Evolutionary conservation across 2,329 filamentous ascomycete species (phyloP), one percentile per base, ranked within the genome.

Genomic region (Monosporascus cannonballus): DNA sequence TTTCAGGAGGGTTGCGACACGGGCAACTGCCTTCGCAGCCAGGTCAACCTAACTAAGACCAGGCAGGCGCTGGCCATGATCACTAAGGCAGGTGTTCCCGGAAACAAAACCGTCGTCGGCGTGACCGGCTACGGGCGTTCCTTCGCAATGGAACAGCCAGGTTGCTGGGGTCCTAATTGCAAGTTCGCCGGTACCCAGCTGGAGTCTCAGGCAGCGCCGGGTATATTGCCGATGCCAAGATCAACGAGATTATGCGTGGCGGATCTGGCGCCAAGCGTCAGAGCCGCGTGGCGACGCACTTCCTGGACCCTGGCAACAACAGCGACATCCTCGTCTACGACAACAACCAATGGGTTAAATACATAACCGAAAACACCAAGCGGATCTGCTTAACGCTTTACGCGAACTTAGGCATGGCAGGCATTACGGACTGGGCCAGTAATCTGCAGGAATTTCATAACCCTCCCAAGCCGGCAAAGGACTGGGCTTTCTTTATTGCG

Each of bases 161-260:
- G 58, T 34, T 74, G 71, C 61, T 51, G 48, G 25, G 62, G 59
- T 0, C n/a, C n/a, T n/a, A n/a, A n/a, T n/a, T n/a, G n/a, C n/a
- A n/a, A n/a, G n/a, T n/a, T n/a, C n/a, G n/a, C n/a, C n/a, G n/a
- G n/a, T n/a, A n/a, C n/a, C n/a, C n/a, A n/a, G n/a, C n/a, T n/a
- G n/a, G n/a, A n/a, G n/a, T n/a, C n/a, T n/a, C n/a, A n/a, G n/a
- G n/a, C n/a, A n/a, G n/a, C n/a, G n/a, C n/a, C n/a, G 73, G 73
- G 2, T 73, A 73, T 51, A 64, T 75, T 5, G 58, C 71, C 1
- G 59, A 73, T 47, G 65, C 67, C 2, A 72, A 75, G 61, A 71
- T 75, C 46, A 7, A 56, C 2, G 61, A 67, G 8, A 68, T 73
- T 56, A 59, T 63, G 22, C 22, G 22, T 24, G 39, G 47, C 11